These are phyloP conservation scores for Dryas alaskensis DNA, from an alignment of 306 rosid genomes.

Conservation along the genomic window DNA sequence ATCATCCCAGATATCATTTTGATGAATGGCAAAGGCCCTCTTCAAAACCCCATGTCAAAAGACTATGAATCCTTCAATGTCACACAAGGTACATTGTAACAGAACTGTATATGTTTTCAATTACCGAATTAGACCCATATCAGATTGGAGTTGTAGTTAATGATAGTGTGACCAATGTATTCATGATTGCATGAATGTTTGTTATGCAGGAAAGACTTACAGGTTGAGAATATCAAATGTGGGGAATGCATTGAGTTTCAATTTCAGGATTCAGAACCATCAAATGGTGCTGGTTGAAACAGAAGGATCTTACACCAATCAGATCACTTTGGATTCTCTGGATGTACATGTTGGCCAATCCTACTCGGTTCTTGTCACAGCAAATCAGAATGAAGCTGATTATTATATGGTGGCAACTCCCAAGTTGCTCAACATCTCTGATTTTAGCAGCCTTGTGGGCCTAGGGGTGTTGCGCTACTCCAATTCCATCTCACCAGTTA, in stretches of 20 bases:
- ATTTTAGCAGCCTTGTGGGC: conserved; percentile 37
- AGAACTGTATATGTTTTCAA: not conserved
- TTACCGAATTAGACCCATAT: not conserved
- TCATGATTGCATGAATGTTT: not conserved
- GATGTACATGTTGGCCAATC: conserved; percentile 93
- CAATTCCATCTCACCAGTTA: conserved; percentile 42
- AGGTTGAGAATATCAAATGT: conserved; percentile 85
- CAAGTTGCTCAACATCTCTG: conserved; percentile 34
- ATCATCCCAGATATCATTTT: conserved; percentile 47
- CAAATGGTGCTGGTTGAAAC: conserved; percentile 65
- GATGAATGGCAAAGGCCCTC: conserved; percentile 73
- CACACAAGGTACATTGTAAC: conserved; percentile 48
- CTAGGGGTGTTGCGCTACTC: conserved; percentile 59
- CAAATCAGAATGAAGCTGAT: conserved; percentile 60
- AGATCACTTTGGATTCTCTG: conserved; percentile 59
- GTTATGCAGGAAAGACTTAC: conserved; percentile 63
- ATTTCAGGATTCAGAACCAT: conserved; percentile 77
- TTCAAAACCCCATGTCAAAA: conserved; percentile 30
- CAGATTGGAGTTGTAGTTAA: not conserved
- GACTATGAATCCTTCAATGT: conserved; percentile 55
- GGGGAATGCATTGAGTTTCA: conserved; percentile 67
- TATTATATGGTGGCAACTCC: conserved; percentile 74
- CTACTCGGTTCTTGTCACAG: conserved; percentile 73
- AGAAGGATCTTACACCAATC: conserved; percentile 80
- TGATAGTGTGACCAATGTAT: not conserved